Evolutionary conservation across 306 rosid genomes (phyloP), one percentile per base, ranked within the genome.

Genomic region (Argentina anserina): DNA sequence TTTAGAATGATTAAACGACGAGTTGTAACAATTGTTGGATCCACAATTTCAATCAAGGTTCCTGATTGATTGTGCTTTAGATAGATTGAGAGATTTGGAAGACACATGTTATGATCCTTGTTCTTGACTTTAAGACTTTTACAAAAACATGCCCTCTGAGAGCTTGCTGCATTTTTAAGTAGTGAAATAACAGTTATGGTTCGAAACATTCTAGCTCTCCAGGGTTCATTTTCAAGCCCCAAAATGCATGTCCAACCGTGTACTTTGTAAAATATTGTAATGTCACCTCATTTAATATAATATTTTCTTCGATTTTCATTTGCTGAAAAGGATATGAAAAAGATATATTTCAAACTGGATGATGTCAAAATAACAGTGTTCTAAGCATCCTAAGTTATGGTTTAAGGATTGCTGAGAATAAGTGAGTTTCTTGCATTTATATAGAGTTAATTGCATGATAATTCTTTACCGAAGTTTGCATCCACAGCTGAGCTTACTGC

Each of bases 381-480:
- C 45, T 67, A 0, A 68, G 72, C 39, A 53, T 21, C 42, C 63
- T 81, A 25, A 68, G 12, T 63, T 50, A 81, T 67, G 85, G 88
- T 8, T 63, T 84, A 10, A 45, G 53, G 9, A 78, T 84, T 72
- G 85, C 81, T n/a, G 69, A 49, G 0, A 81, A 68, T 64, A 81
- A 67, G 72, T 7, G 85, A 81, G 79, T 75, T 84, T 78, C 83
- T 84, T 41, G 85, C 79, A 2, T 81, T 62, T 15, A 77, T 85
- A 9, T 33, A 79, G 0, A 84, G 81, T 75, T 83, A 84, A 61
- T 10, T 81, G 9, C 31, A 65, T 0, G 83, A 78, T 9, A 78
- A 68, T n/a, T 81, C 86, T 0, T 58, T 47, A 31, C 80, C 85
- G 87, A 84, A 80, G 87, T 84, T 84, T 81, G 83, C 87, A 37